phyloP scores from a whole-genome alignment of 305 asterid species.

The Euphrasia arctica region DNA sequence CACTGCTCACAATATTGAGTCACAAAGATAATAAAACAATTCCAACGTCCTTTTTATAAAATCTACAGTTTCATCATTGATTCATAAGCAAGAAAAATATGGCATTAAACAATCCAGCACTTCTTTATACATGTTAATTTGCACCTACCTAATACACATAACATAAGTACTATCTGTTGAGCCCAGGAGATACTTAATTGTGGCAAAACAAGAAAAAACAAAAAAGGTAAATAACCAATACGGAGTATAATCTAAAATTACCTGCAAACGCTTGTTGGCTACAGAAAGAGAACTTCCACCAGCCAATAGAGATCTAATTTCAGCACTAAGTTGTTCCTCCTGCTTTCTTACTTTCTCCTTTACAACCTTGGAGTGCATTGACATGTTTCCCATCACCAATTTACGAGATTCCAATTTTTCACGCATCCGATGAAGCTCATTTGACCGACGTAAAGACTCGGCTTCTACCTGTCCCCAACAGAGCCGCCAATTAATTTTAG shows the following conservation, averaged over 20 bases:
- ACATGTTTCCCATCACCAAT: slow-evolving; percentile 92
- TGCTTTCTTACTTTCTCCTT: slow-evolving; percentile 82
- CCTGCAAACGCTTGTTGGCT: slow-evolving; percentile 84
- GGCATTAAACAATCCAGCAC: not conserved
- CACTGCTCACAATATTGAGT: not conserved
- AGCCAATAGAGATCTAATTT: slow-evolving; percentile 71
- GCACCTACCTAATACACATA: not conserved
- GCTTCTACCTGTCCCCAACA: slow-evolving; percentile 60
- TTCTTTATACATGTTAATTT: not conserved
- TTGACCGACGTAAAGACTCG: slow-evolving; percentile 64
- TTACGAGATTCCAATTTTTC: slow-evolving; percentile 77
- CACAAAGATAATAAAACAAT: not conserved
- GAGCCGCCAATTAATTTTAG: slow-evolving; percentile 27
- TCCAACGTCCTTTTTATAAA: not conserved
- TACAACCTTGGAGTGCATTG: slow-evolving; percentile 79
- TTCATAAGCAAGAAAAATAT: not conserved
- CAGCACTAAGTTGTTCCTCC: slow-evolving; percentile 81
- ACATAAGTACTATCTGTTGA: not conserved
- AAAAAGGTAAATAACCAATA: slow-evolving; percentile 20
- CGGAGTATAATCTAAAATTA: slow-evolving; percentile 26
- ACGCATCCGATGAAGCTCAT: slow-evolving; percentile 80
- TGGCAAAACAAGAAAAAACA: slow-evolving; percentile 16
- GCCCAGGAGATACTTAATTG: slow-evolving; percentile 16
- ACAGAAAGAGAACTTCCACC: slow-evolving; percentile 85
- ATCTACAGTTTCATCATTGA: not conserved